Evolutionary conservation across 83 land plant genomes (phyloP), one percentile per base, ranked within the genome.

Genomic region (Thuja plicata): DNA sequence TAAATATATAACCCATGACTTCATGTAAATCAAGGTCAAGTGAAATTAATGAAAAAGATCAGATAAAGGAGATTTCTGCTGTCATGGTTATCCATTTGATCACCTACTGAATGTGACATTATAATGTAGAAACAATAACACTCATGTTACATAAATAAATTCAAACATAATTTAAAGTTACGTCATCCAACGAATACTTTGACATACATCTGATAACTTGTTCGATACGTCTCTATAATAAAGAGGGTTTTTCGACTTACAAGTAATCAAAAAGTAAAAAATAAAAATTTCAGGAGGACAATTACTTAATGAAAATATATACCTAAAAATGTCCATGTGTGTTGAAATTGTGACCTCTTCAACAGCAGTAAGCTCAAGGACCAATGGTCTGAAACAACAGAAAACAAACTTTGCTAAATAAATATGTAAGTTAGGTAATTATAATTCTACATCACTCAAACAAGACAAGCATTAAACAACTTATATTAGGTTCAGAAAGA

Each of bases 241-340:
- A 7, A 16, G 43, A 43, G n/a, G 11, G 48, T 35, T 13, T 17
- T 81, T 73, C 17, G 8, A 17, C 21, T 43, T 81, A 43, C 17
- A 7, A 40, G 70, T 60, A 60, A 43, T 41, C 40, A 24, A 43
- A 41, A n/a, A 82, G 24, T 1, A 45, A 45, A 6, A 37, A n/a
- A 45, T n/a, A 45, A 3, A 27, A 45, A 24, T 79, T 10, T 45
- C 52, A 82, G 45, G 13, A 2, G 11, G 10, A 45, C 13, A 82
- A 45, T 11, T 24, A 24, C 5, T 55, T 3, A 55, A 32, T 27
- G 86, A 71, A 74, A 88, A 87, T 45, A 19, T 62, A 19, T 54
- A 97, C 99, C 96, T 94, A 86, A 98, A 92, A 81, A 91, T 91
- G 15, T 96, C 96, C 93, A 98, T 90, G 89, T 98, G 94, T 87